Base-by-base conservation (phyloP, 768 basidiomycete genomes). In the Kwoniella europaea region DNA sequence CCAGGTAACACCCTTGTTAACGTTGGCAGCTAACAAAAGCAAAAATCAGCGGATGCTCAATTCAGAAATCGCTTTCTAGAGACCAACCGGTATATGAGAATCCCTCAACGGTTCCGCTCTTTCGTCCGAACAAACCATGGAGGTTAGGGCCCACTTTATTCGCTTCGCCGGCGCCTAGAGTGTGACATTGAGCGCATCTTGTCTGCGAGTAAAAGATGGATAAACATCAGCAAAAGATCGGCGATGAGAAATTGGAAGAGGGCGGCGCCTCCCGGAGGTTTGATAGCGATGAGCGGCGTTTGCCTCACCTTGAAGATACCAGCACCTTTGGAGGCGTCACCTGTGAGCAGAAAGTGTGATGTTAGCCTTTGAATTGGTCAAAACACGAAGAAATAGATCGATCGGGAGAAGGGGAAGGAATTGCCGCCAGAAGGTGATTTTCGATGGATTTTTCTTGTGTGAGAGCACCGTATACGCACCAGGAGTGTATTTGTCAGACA, bases 1-100 rank as follows among this genome's bases (percentile, higher is more conserved):
- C 95, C 96, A 98, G 42, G 84, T 85, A 71, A 98, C 87, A 65
- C 90, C 94, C 88, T 98, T 98, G 88, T 91, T 94, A 68, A 97
- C 86, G 86, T 98, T 98, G 78, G 95, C 95, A 56, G 93, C 59
- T 61, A 0, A 22, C 59, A n/a, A n/a, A n/a, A n/a, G n/a, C n/a
- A n/a, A n/a, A n/a, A n/a, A n/a, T n/a, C n/a, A n/a, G n/a, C n/a
- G n/a, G n/a, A n/a, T n/a, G n/a, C n/a, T n/a, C n/a, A n/a, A n/a
- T n/a, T n/a, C n/a, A n/a, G n/a, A n/a, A n/a, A n/a, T n/a, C n/a
- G n/a, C n/a, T n/a, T n/a, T n/a, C n/a, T n/a, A n/a, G n/a, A n/a
- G n/a, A n/a, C n/a, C n/a, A 0, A 22, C 59, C 89, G 61, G 95
- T 94, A 87, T 96, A 98, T 2, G 91, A 90, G 89, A 87, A 98